A percentile compares a stretch with the other conserved stretches of the same genome.
Conservation (phyloP, 1,284 basidiomycete species). For the Tilletia indica region DNA sequence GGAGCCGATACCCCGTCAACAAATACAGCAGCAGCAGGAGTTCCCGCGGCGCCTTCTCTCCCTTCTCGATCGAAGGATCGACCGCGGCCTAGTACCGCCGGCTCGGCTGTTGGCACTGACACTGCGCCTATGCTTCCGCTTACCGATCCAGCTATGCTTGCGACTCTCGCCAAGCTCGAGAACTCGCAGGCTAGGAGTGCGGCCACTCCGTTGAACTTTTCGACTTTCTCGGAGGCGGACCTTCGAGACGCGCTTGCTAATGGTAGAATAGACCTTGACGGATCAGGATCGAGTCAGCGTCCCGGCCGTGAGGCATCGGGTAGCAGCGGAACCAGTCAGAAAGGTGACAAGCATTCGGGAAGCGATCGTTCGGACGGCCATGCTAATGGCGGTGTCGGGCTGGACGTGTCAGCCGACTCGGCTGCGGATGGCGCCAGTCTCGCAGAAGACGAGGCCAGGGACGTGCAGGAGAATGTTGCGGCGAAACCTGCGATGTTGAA, state of each 20-base stretch:
- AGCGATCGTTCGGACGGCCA: not conserved
- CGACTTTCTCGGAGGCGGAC: conserved; percentile 4
- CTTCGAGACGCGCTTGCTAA: not conserved
- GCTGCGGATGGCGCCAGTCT: not conserved
- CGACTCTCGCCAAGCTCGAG: conserved; percentile 10
- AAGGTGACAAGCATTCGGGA: not conserved
- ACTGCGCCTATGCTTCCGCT: too few relatives aligned
- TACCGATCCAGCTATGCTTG: not conserved
- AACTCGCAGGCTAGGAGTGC: not conserved
- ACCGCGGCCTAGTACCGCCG: not conserved
- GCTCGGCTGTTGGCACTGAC: too few relatives aligned
- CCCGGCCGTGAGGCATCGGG: not conserved
- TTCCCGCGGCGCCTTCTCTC: not conserved
- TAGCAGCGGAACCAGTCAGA: not conserved
- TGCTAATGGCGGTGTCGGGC: not conserved
- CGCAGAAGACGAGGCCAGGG: conserved; percentile 5
- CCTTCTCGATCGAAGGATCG: conserved; percentile 9
- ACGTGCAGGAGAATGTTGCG: not conserved
- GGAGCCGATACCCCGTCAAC: too few relatives aligned
- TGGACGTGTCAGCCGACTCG: not conserved
- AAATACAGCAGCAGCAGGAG: not conserved
- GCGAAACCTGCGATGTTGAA: conserved; percentile 12
- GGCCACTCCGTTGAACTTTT: not conserved
- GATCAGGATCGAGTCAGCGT: not conserved
- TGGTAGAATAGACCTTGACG: not conserved